Percentiles rank a stretch among this genome's conserved stretches.
Conservation (phyloP, 345 rosid species). For the Iberis pinnata region DNA sequence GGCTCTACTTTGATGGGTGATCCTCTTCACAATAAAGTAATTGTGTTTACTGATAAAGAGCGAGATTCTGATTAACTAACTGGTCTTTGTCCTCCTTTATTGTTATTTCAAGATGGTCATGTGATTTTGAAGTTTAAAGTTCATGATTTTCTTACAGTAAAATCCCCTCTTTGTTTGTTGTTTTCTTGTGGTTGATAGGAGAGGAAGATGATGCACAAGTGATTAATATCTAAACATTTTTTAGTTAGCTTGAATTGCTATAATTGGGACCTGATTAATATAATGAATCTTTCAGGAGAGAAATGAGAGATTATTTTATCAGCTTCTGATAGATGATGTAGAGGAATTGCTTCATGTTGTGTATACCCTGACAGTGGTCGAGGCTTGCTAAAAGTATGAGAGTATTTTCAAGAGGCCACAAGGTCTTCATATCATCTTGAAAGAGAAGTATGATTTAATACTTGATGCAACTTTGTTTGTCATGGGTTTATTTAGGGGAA, state of each 20-base stretch:
- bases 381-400: conserved; percentile 98
- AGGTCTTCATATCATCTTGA: conserved; percentile 92
- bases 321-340: conserved; percentile 86
- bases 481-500: conserved; percentile 58
- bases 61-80: conserved; percentile 93
- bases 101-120: conserved; percentile 70
- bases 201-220: conserved; percentile 82
- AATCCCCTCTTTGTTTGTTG: conserved; percentile 4
- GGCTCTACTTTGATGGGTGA: conserved; percentile 90
- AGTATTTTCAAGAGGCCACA: conserved; percentile 94
- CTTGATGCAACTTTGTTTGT: too few relatives aligned
- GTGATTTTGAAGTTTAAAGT: too few relatives aligned
- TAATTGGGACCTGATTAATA: not conserved
- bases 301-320: conserved; percentile 88
- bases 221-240: not conserved
- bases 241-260: not conserved
- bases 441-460: conserved; percentile 64
- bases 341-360: conserved; percentile 94
- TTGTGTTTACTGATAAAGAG: conserved; percentile 71
- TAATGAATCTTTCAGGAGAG: conserved; percentile 10
- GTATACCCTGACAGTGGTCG: conserved; percentile 97
- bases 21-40: conserved; percentile 90
- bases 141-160: too few relatives aligned
- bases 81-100: conserved; percentile 86
- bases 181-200: conserved; percentile 28